Evolutionary conservation across 108 stramenopile genomes (phyloP).

Genomic region (Nitzschia palea): DNA sequence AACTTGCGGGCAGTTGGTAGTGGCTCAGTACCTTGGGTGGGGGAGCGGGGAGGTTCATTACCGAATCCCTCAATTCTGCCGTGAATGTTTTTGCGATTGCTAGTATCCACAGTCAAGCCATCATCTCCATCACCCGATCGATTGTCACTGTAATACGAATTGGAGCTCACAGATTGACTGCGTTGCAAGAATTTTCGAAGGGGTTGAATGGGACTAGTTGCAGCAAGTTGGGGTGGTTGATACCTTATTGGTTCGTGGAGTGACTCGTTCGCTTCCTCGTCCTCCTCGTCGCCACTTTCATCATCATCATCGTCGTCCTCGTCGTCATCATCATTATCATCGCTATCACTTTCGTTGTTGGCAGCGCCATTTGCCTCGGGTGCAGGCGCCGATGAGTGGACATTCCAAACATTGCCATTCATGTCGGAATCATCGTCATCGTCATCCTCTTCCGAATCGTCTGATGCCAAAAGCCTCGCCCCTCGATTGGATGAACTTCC

Average conservation of each 20-base stretch:
- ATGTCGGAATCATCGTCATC: conserved; percentile 10
- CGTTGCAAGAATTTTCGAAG: background rate
- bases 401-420: background rate
- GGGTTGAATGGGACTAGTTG: background rate
- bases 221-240: background rate
- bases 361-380: background rate
- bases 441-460: conserved; percentile 3
- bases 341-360: conserved; percentile 1
- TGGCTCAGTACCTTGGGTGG: background rate
- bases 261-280: conserved; percentile 3
- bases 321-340: conserved; percentile 9
- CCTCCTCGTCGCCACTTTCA: background rate
- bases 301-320: conserved; percentile 11
- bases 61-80: conserved; percentile 40
- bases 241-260: background rate
- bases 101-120: background rate
- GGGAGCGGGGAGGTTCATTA: conserved; percentile 1
- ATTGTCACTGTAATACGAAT: background rate
- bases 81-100: background rate
- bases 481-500: background rate
- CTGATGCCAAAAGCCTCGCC: background rate
- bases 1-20: background rate
- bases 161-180: background rate
- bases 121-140: background rate
- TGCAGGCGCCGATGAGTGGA: background rate